Evolutionary conservation across 1,139 yeast genomes (phyloP).

Genomic region (Zygotorulaspora mrakii): DNA sequence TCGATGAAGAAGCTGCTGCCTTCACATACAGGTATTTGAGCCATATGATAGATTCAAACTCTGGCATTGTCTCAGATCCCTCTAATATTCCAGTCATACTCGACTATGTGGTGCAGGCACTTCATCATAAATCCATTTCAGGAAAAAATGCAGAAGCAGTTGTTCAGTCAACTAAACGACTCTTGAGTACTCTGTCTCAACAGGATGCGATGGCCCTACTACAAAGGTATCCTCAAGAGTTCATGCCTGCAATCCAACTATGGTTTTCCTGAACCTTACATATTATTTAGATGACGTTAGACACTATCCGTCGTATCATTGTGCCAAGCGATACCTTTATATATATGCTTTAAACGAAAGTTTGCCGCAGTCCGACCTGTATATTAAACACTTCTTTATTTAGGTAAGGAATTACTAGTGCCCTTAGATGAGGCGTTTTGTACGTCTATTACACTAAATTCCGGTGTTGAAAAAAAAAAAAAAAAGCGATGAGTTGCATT

Average conservation of each 20-base stretch:
- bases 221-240: constrained; percentile 58
- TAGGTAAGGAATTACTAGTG: too few relatives aligned
- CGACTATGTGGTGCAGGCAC: constrained; percentile 73
- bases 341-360: too few relatives aligned
- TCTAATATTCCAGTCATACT: constrained; percentile 61
- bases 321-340: too few relatives aligned
- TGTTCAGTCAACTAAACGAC: constrained; percentile 54
- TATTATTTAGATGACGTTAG: too few relatives aligned
- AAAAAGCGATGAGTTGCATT: constrained; percentile 10
- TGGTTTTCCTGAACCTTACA: constrained; percentile 52
- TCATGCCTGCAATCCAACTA: constrained; percentile 58
- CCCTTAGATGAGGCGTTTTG: neutral
- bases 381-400: too few relatives aligned
- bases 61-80: constrained; percentile 51
- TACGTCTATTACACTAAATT: neutral
- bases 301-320: too few relatives aligned
- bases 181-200: constrained; percentile 47
- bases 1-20: constrained; percentile 90
- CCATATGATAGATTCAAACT: constrained; percentile 67
- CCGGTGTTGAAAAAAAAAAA: constrained; percentile 5
- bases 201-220: constrained; percentile 63
- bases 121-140: constrained; percentile 59
- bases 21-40: constrained; percentile 74
- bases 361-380: too few relatives aligned
- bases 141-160: constrained; percentile 69